Evolutionary conservation across 306 rosid species (phyloP), one percentile per base, ranked within the genome.

Genomic region (Ormosia emarginata): DNA sequence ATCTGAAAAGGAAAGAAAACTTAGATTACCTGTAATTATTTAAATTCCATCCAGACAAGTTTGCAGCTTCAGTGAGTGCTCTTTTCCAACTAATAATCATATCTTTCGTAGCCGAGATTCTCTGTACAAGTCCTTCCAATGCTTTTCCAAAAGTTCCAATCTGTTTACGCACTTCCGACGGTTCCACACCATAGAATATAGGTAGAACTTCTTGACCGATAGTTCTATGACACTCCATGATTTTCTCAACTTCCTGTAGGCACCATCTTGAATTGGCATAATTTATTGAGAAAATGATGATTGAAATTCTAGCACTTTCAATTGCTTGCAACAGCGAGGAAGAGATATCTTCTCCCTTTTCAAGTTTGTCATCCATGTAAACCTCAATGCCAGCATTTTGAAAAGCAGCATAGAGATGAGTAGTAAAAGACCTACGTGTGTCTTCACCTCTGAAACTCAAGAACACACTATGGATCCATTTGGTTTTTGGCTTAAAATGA

Each of bases 161-260:
- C 18, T 67, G 72, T 2, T 41, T 40, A 10, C 72, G 72, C 52
- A 67, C 72, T 67, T 67, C 72, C 0, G 72, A 67, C 2, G 72
- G 72, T 40, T 67, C 72, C 72, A 67, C 53, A 41, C 72, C 53
- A 4, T 67, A 67, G 50, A 67, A 67, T 17, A 67, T 36, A 13
- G 72, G 72, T 17, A 67, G 1, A 67, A 67, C 72, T 67, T 67
- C 53, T 67, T 67, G 72, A 40, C 72, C 72, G 8, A 41, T 9
- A 40, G 72, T 41, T 44, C 53, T 67, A 67, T 67, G 72, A 41
- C 72, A 67, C 15, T 67, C 72, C 52, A 67, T 67, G 72, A 67
- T 67, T 40, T 67, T 67, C 72, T 67, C 53, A 15, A 41, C 34
- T 29, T 67, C 72, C 18, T 67, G 53, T 7, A 67, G 72, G 72